These are phyloP conservation scores for Boletus smithii DNA, from an alignment of 1,284 basidiomycete species.

Conservation along the genomic window DNA sequence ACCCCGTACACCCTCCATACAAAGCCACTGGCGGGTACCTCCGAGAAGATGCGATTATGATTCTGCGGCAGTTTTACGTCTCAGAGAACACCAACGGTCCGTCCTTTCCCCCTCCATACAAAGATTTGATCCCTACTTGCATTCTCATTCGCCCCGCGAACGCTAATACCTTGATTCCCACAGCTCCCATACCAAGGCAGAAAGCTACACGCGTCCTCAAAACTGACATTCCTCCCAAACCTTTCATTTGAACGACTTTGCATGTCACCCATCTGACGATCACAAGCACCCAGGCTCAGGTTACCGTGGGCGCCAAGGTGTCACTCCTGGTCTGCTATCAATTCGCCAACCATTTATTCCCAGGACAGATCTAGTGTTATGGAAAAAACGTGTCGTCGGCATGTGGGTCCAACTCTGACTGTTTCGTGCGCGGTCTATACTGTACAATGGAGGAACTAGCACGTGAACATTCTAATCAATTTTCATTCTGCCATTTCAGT, in stretches of 20 bases:
- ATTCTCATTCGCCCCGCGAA: conserved; percentile 4
- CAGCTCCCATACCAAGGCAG: conserved; percentile 74
- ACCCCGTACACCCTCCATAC: conserved; percentile 76
- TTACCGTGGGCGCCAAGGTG: background rate
- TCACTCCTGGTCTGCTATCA: conserved; percentile 5
- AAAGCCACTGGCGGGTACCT: conserved; percentile 79
- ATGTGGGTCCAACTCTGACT: background rate
- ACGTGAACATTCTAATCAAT: conserved; percentile 8
- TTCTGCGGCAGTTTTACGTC: conserved; percentile 91
- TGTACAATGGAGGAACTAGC: background rate
- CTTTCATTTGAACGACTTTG: conserved; percentile 6
- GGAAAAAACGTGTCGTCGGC: conserved; percentile 2
- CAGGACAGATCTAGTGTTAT: background rate
- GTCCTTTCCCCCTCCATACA: conserved; percentile 20
- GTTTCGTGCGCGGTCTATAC: background rate
- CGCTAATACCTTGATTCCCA: conserved; percentile 3
- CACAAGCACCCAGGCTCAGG: background rate
- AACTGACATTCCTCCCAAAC: conserved; percentile 51
- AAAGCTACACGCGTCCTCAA: conserved; percentile 73
- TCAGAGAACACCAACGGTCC: conserved; percentile 91
- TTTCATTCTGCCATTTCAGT: conserved; percentile 36
- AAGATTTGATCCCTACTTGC: background rate
- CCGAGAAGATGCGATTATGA: conserved; percentile 93
- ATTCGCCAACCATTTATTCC: background rate
- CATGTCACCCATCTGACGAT: background rate